Evolutionary conservation across 176 grass and related monocot genomes (phyloP).

Genomic region (Raddia guianensis): DNA sequence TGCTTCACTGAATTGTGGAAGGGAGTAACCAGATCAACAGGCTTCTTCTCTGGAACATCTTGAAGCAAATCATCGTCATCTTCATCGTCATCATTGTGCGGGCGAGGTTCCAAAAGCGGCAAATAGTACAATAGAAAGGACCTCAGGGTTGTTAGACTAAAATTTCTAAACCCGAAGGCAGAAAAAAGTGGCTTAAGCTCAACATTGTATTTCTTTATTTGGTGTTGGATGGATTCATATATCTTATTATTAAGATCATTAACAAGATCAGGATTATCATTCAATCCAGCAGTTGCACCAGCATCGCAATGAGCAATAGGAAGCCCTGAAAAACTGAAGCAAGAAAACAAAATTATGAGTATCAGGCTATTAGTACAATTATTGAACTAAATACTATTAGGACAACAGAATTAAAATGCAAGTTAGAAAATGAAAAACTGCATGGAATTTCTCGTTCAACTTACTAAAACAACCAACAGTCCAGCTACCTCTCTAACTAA

Average conservation of each 20-base stretch:
- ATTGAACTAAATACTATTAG: background rate
- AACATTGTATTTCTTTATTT: constrained; percentile 72
- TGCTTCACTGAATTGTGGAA: constrained; percentile 89
- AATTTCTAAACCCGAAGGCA: constrained; percentile 73
- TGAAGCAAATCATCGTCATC: constrained; percentile 58
- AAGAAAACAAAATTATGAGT: constrained; percentile 9
- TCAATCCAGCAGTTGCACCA: constrained; percentile 55
- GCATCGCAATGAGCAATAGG: constrained; percentile 84
- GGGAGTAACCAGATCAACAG: constrained; percentile 78
- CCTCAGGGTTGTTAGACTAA: constrained; percentile 79
- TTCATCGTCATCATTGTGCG: constrained; percentile 55
- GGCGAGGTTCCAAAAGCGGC: constrained; percentile 80
- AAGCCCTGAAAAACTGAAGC: constrained; percentile 63
- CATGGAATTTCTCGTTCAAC: background rate
- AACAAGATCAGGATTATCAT: constrained; percentile 33
- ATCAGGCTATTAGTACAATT: background rate
- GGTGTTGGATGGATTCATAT: constrained; percentile 29
- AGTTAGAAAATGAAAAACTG: constrained; percentile 8
- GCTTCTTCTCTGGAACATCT: constrained; percentile 46
- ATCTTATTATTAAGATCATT: constrained; percentile 46
- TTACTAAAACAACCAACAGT: no score
- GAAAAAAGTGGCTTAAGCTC: constrained; percentile 83
- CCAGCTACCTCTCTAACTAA: background rate
- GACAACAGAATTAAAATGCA: background rate
- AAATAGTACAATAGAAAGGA: constrained; percentile 96